Evolutionary conservation across 1,284 basidiomycete species (phyloP), one percentile per base, ranked within the genome.

Genomic region (Cutaneotrichosporon cyanovorans): DNA sequence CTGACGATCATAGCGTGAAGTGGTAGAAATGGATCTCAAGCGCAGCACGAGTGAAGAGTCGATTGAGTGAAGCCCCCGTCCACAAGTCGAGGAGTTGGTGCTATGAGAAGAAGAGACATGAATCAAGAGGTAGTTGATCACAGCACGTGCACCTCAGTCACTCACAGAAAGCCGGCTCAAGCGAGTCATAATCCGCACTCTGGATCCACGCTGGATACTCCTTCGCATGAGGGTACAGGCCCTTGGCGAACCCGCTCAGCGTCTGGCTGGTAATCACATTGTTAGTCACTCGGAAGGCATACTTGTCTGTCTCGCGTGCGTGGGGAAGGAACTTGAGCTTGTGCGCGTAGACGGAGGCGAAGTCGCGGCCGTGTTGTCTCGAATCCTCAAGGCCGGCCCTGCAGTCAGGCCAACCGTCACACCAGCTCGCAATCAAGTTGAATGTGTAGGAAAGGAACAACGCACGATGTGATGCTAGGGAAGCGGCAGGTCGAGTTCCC

Each of bases 201-300:
- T 65, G 59, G 38, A 50, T 20, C 45, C 42, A 50, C 4, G 59
- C 62, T n/a, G 51, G 33, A 23, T 59, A 53, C 42, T 60, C 62
- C 2, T 48, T 35, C 4, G 49, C 31, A 11, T 59, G 55, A 10
- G 62, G 63, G 47, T 53, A 66, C 16, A 66, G 19, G 2, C 61
- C 64, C 20, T 31, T 38, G 15, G 50, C 54, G 22, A 65, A 56
- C 1, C 58, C 63, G 46, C 61, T 43, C 11, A 63, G 51, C 5
- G 63, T 64, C 47, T 65, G 61, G 1, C 58, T 55, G 5, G 66
- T 68, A 41, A 66, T 62, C 12, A 57, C 60, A 44, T 65, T 65
- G 52, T 65, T 64, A 15, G 66, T 65, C 10, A 68, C 64, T 15
- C 64, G 53, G 45, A 58, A 68, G 12, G 42, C 31, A 39, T 63